A percentile compares a stretch with the other conserved stretches of the same genome.
phyloP scores from a whole-genome alignment of 331 rosid genomes.

The Malus hybrid region DNA sequence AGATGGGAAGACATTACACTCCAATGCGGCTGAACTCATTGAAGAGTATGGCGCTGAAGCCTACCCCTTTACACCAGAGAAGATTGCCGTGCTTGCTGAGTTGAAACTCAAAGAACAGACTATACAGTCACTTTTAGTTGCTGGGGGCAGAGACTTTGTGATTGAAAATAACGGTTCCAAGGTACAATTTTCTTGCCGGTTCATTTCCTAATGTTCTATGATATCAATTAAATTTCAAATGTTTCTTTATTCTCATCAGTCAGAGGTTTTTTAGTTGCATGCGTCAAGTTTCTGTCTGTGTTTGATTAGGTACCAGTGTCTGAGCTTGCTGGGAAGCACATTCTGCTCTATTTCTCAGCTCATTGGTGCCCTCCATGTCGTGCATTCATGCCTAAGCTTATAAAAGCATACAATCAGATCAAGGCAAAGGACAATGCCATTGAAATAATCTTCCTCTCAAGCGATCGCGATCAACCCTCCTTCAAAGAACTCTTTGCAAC shows the following conservation, averaged over 20 bases:
- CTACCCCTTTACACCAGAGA: conserved; percentile 41
- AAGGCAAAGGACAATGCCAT: conserved; percentile 30
- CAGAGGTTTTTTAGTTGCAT: not conserved
- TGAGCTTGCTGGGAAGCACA: conserved; percentile 37
- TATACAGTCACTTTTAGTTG: conserved; percentile 36
- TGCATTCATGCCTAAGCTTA: conserved; percentile 39
- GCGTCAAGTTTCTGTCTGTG: not conserved
- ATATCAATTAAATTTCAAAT: not conserved
- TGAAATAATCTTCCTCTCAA: conserved; percentile 46
- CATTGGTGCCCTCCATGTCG: conserved; percentile 58
- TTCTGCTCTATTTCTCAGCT: conserved; percentile 50
- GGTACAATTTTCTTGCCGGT: conserved; percentile 14
- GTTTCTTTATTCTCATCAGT: not conserved
- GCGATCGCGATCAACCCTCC: conserved; percentile 35
- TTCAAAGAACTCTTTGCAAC: conserved; percentile 28
- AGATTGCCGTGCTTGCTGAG: conserved; percentile 31
- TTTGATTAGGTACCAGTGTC: conserved; percentile 33
- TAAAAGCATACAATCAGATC: conserved; percentile 25
- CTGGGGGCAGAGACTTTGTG: conserved; percentile 30
- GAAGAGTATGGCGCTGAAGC: conserved; percentile 38
- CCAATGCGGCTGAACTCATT: conserved; percentile 26
- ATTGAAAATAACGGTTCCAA: conserved; percentile 26
- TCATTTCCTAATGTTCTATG: not conserved
- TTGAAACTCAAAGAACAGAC: conserved; percentile 35
- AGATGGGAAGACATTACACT: conserved; percentile 36